These are phyloP conservation scores for Linum tenue DNA, from an alignment of 345 rosid genomes.

Conservation along the genomic window DNA sequence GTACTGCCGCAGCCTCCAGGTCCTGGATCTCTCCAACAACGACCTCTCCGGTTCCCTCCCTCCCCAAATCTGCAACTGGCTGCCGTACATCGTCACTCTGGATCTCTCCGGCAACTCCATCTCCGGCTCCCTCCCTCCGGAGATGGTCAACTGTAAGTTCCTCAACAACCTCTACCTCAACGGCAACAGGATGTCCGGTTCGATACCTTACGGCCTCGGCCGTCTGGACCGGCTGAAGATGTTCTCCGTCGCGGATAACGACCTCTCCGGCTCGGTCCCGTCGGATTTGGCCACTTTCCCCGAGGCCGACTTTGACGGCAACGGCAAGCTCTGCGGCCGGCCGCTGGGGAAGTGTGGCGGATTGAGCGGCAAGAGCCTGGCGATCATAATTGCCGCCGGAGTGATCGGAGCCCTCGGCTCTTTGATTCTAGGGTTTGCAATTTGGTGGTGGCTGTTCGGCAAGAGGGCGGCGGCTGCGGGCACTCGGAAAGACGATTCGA, in stretches of 20 bases:
- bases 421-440: slow-evolving; percentile 28
- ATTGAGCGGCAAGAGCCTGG: slow-evolving; percentile 33
- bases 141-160: slow-evolving; percentile 38
- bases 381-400: slow-evolving; percentile 35
- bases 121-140: slow-evolving; percentile 40
- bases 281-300: slow-evolving; percentile 28
- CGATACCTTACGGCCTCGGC: slow-evolving; percentile 39
- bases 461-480: slow-evolving; percentile 26
- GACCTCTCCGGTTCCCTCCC: slow-evolving; percentile 43
- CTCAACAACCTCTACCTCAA: slow-evolving; percentile 34
- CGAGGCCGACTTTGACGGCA: slow-evolving; percentile 30
- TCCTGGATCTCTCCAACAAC: slow-evolving; percentile 43
- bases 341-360: slow-evolving; percentile 44
- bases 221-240: slow-evolving; percentile 37
- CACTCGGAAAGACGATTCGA: slow-evolving; percentile 30
- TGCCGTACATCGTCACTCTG: slow-evolving; percentile 39
- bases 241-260: slow-evolving; percentile 35
- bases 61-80: slow-evolving; percentile 43
- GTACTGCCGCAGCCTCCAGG: slow-evolving; percentile 40
- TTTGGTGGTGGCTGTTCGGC: slow-evolving; percentile 38
- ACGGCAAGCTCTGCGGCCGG: slow-evolving; percentile 37
- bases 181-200: slow-evolving; percentile 38
- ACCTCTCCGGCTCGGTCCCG: slow-evolving; percentile 46
- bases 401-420: slow-evolving; percentile 37
- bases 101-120: slow-evolving; percentile 47